phyloP scores from a whole-genome alignment of 1,284 basidiomycete species.

The Papiliotrema flavescens region DNA sequence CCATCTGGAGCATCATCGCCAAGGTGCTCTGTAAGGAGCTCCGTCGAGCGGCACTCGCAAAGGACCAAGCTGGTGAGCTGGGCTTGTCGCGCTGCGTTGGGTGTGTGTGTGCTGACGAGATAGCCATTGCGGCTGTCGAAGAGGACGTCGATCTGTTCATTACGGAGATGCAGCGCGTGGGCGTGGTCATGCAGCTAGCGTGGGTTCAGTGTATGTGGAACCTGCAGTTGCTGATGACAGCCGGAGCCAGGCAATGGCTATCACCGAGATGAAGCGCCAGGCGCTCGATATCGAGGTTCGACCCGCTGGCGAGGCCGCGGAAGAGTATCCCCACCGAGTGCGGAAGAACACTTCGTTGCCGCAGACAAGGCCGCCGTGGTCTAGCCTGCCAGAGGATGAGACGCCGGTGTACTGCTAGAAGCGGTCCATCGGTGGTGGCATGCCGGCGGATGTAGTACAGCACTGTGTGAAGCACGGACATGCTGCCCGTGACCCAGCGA shows the following conservation, averaged over 20 bases:
- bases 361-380: too few relatives aligned
- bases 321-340: neutral
- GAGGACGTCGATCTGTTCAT: constrained; percentile 27
- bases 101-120: neutral
- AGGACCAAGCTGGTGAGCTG: constrained; percentile 24
- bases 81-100: neutral
- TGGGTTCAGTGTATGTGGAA: too few relatives aligned
- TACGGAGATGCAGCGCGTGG: constrained; percentile 24
- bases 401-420: neutral
- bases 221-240: constrained; percentile 11
- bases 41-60: constrained; percentile 23
- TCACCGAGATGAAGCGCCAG: constrained; percentile 29
- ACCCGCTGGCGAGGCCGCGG: neutral
- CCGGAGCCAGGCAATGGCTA: constrained; percentile 30
- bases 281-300: neutral
- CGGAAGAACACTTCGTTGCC: neutral
- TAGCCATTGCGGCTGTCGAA: constrained; percentile 14
- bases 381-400: neutral
- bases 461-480: too few relatives aligned
- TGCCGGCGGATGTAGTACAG: too few relatives aligned
- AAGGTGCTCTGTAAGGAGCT: constrained; percentile 41
- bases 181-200: constrained; percentile 33
- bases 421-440: too few relatives aligned
- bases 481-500: too few relatives aligned
- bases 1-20: constrained; percentile 42